A percentile compares a stretch with the other conserved stretches of the same genome.
Conservation (phyloP, 345 rosid species). For the Nasturtium officinale region DNA sequence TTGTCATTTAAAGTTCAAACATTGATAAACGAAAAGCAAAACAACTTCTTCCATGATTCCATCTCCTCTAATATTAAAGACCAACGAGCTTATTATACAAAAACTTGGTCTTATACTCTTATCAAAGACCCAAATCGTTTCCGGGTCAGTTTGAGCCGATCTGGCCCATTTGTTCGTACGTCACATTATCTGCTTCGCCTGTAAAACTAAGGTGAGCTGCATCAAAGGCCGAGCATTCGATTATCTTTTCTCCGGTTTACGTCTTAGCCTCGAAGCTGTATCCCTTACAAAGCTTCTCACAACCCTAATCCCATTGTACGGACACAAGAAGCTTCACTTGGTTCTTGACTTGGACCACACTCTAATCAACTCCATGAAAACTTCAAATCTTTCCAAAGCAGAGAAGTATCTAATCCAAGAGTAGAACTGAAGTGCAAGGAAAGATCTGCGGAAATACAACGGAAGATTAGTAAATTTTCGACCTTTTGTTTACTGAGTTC, state of each 20-base stretch:
- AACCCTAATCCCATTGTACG: conserved; percentile 32
- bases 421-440: neutral
- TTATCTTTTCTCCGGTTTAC: conserved; percentile 29
- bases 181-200: conserved; percentile 10
- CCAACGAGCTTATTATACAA: neutral
- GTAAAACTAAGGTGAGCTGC: neutral
- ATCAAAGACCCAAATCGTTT: neutral
- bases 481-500: conserved; percentile 19
- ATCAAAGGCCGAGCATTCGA: neutral
- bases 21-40: neutral
- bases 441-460: neutral
- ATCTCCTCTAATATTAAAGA: neutral
- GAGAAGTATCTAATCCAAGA: conserved; percentile 23
- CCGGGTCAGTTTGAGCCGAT: neutral
- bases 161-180: conserved; percentile 21
- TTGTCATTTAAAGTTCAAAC: neutral
- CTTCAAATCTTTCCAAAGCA: conserved; percentile 15
- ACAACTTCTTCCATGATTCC: neutral
- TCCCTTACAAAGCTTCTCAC: conserved; percentile 29
- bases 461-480: neutral
- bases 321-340: conserved; percentile 31
- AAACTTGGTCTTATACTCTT: neutral
- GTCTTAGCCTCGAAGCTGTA: conserved; percentile 25
- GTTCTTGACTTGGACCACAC: conserved; percentile 43
- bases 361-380: conserved; percentile 15